Evolutionary conservation across 495 filamentous ascomycete genomes (phyloP), one percentile per base, ranked within the genome.

Genomic region (Rhypophila decipiens): DNA sequence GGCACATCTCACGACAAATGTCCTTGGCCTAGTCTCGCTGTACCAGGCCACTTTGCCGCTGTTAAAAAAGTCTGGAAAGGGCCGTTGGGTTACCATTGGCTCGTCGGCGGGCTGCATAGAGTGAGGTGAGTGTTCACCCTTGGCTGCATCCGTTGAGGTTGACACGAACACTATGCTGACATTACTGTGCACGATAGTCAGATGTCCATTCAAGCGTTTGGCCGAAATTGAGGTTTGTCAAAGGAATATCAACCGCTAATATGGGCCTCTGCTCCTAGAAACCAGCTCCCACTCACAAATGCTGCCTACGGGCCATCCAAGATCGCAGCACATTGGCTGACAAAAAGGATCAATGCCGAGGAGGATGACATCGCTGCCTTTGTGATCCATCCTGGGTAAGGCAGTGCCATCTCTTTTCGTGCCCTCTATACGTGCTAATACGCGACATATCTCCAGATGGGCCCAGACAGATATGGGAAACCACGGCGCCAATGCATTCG

Each of bases 391-490:
- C 58, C 62, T 27, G 53, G 29, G 29, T 33, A 33, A 33, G 29
- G n/a, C n/a, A n/a, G n/a, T n/a, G n/a, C n/a, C n/a, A n/a, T n/a
- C n/a, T n/a, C n/a, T n/a, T n/a, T n/a, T n/a, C n/a, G n/a, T n/a
- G n/a, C n/a, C n/a, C n/a, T n/a, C n/a, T n/a, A n/a, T n/a, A n/a
- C 29, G 29, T 33, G 8, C 29, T 33, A 13, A 33, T 33, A 8
- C 29, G 29, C 13, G 8, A 33, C 13, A 33, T 33, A 8, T 33
- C 29, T 33, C 7, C 29, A 33, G 69, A n/a, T 75, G 61, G 49
- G 63, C 64, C 9, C 64, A 67, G 35, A 78, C 73, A 3, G 72
- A 75, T 0, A 49, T 75, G 47, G 73, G 72, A 10, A 73, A 75
- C 45, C 27, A 47, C 4, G 71, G 55, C 0, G 74, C 73, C 8